Conservation (phyloP, 352 stramenopile genomes). For the Aphanomyces cochlioides region DNA sequence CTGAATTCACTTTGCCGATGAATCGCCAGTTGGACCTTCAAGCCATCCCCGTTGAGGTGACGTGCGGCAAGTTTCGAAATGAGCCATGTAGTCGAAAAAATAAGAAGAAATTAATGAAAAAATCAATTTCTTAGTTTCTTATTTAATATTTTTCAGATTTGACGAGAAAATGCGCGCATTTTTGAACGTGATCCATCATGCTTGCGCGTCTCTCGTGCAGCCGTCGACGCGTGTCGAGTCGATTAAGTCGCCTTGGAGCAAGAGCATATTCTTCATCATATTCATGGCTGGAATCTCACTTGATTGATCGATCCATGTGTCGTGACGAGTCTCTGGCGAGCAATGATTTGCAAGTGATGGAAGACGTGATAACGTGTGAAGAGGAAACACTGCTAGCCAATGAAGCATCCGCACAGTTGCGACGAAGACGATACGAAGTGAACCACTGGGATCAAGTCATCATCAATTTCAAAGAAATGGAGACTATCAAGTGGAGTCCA, state of each 20-base stretch:
- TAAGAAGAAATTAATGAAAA: no score
- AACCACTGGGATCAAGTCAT: constrained; percentile 84
- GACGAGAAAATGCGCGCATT: no score
- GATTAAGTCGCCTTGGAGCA: no score
- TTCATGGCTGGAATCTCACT: constrained; percentile 19
- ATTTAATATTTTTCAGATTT: no score
- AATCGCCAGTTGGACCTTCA: no score
- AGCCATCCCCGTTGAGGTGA: no score
- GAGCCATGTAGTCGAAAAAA: no score
- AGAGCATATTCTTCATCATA: not conserved
- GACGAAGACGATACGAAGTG: constrained; percentile 68
- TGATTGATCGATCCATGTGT: constrained; percentile 56
- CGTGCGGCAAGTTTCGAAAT: no score
- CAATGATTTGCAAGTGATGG: constrained; percentile 57
- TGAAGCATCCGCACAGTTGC: constrained; percentile 61
- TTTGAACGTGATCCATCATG: not conserved
- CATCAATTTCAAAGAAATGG: constrained; percentile 87
- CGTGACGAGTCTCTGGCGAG: constrained; percentile 52
- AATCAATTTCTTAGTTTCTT: no score
- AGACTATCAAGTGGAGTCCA: constrained; percentile 70
- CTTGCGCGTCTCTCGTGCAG: not conserved
- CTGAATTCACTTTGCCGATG: no score
- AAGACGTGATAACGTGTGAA: constrained; percentile 67
- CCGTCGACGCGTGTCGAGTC: no score
- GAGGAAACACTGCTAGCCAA: constrained; percentile 69